Evolutionary conservation across 306 rosid genomes (phyloP).

Genomic region (Cicer pinnatifidum): DNA sequence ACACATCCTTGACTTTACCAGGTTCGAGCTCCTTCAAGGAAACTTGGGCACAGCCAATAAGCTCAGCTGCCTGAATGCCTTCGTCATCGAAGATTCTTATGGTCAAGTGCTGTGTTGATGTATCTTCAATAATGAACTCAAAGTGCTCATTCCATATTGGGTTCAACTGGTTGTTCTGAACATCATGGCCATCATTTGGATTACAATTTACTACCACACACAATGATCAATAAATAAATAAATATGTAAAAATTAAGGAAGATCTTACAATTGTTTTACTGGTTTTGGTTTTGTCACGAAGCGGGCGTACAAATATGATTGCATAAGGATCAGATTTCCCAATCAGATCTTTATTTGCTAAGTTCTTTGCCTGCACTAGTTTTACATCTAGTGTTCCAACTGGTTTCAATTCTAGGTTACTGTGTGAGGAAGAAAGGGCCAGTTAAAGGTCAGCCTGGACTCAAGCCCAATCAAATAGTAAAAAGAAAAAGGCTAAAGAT

Average conservation of each 20-base stretch:
- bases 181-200: constrained; percentile 23
- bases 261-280: constrained; percentile 78
- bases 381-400: constrained; percentile 83
- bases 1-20: constrained; percentile 81
- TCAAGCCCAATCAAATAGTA: neutral
- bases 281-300: constrained; percentile 70
- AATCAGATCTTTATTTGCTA: constrained; percentile 72
- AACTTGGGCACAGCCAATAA: constrained; percentile 77
- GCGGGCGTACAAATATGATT: constrained; percentile 75
- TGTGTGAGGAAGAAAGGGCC: constrained; percentile 46
- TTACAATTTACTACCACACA: constrained; percentile 3
- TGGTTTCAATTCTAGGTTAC: constrained; percentile 83
- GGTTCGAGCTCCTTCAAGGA: constrained; percentile 74
- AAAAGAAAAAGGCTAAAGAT: neutral
- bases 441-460: neutral
- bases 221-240: neutral
- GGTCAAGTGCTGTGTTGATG: constrained; percentile 77
- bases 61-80: constrained; percentile 80
- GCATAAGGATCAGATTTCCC: constrained; percentile 97
- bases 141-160: constrained; percentile 97
- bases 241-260: constrained; percentile 25
- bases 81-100: constrained; percentile 83
- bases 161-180: constrained; percentile 84
- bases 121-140: constrained; percentile 81
- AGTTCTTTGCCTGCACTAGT: constrained; percentile 85